phyloP scores from a whole-genome alignment of 2,329 filamentous ascomycete species.

The Colletotrichum spinosum region DNA sequence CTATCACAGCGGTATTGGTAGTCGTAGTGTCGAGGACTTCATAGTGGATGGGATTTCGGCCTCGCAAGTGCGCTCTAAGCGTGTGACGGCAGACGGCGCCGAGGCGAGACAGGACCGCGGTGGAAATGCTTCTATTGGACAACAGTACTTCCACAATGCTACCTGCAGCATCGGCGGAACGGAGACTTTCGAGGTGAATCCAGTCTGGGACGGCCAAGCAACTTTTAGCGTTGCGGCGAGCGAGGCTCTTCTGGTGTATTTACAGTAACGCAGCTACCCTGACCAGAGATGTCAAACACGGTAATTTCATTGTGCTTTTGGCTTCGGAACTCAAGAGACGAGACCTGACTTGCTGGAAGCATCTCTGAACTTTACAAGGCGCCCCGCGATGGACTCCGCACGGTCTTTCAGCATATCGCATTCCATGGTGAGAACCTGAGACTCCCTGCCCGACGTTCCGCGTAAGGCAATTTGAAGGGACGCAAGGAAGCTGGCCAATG shows the following conservation, averaged over 20 bases:
- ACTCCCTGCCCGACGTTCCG: slow-evolving; percentile 28
- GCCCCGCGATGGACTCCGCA: slow-evolving; percentile 38
- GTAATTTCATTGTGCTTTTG: background rate
- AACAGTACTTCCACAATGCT: slow-evolving; percentile 25
- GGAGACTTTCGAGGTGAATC: slow-evolving; percentile 22
- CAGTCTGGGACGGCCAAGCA: slow-evolving; percentile 1
- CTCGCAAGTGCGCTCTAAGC: slow-evolving; percentile 10
- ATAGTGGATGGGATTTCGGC: slow-evolving; percentile 9
- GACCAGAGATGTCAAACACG: background rate
- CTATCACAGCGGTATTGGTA: slow-evolving; percentile 46
- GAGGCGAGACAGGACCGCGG: slow-evolving; percentile 30
- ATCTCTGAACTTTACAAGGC: slow-evolving; percentile 33
- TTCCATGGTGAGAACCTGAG: slow-evolving; percentile 42
- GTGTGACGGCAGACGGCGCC: slow-evolving; percentile 23
- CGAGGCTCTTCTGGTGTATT: slow-evolving; percentile 25
- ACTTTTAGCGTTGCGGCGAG: slow-evolving; percentile 39
- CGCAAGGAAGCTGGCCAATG: slow-evolving; percentile 33
- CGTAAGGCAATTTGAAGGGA: background rate
- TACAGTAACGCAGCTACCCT: background rate
- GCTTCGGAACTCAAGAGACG: background rate
- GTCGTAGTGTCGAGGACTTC: slow-evolving; percentile 9
- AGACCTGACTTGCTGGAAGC: slow-evolving; percentile 8
- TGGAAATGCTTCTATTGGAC: slow-evolving; percentile 16
- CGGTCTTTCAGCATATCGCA: slow-evolving; percentile 43
- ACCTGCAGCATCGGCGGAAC: slow-evolving; percentile 19